Evolutionary conservation across 768 basidiomycete species (phyloP), one percentile per base, ranked within the genome.

Genomic region (Daedaleopsis nitida): DNA sequence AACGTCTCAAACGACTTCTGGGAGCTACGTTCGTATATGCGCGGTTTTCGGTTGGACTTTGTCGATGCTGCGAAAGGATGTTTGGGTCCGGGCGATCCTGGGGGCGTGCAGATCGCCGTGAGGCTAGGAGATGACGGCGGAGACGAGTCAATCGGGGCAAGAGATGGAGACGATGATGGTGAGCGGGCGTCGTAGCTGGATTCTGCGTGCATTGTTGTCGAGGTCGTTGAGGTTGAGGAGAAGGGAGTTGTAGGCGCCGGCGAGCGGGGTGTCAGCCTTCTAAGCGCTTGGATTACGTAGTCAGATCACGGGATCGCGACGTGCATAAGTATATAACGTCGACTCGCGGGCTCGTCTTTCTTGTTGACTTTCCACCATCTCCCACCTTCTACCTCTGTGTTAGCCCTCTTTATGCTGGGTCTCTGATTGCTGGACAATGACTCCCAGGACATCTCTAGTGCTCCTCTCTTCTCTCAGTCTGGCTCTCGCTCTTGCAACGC

Each of bases 41-140:
- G 80, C 27, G 75, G 80, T 5, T 66, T 67, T 66, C 77, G 77
- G 32, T 66, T 74, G 4, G 80, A 78, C 57, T 82, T 83, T 4
- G 81, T 80, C 1, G 86, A 85, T 0, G 80, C 88, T 13, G 88
- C 84, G 55, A 86, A 83, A 0, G 86, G 87, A 65, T 89, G 72
- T 14, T 65, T 17, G 27, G 65, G 57, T 27, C 68, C 69, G 8
- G 68, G 66, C 23, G 65, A 61, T 48, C 75, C 69, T 43, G 78
- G 69, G 45, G 76, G 72, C 62, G 66, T 71, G 74, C 66, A 35
- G 55, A 69, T 1, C 60, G 70, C 58, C 16, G 34, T 69, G 48
- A 75, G 64, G 17, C 54, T 38, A 0, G 75, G 76, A 38, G 77
- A 77, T 5, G 74, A 72, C 5, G 69, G 71, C 0, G 77, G 77